Base-by-base conservation (phyloP, 345 rosid species). In the Gossypium turneri region DNA sequence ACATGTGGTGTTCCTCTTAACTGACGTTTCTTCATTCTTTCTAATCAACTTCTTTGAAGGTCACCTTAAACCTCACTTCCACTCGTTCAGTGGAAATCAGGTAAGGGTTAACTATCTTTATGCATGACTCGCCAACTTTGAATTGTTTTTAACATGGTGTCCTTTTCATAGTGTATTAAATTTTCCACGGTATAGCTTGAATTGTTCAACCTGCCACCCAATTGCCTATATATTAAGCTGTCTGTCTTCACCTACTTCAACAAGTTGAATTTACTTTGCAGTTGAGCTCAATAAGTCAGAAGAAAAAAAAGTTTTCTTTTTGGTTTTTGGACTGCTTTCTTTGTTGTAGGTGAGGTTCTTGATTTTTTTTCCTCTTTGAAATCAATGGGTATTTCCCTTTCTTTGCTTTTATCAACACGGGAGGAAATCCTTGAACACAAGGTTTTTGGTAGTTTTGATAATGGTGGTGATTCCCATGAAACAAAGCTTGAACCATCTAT, bases 321-420 rank as follows among this genome's bases (percentile, higher is more conserved):
- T 70, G 47, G 13, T 16, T 16, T 69, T 51, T 67, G 53, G 55
- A 22, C 53, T 25, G 20, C 56, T n/a, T 59, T 17, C 9, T 55
- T 51, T 60, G 9, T 65, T 69, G 34, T 13, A 15, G 78, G 78
- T 79, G 52, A 69, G 65, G 47, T 50, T 74, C 51, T 79, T 68
- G 50, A 25, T 55, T 13, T 69, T 70, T 64, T 17, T 63, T n/a
- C 22, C 20, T 62, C 60, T 79, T 67, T 29, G n/a, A 38, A 81
- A 64, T 52, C 60, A 34, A 89, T 89, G 94, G 91, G 91, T 1
- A 78, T 83, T 52, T 88, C 86, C 65, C 75, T 86, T 52, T 85
- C 90, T 25, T 29, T 83, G 3, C 82, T 85, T 66, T 70, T 85
- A 25, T 77, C 91, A 13, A 81, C 81, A 24, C 83, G 89, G 86